Evolutionary conservation across 73 alveolate species (phyloP).

Genomic region (Breviolum minutum): DNA sequence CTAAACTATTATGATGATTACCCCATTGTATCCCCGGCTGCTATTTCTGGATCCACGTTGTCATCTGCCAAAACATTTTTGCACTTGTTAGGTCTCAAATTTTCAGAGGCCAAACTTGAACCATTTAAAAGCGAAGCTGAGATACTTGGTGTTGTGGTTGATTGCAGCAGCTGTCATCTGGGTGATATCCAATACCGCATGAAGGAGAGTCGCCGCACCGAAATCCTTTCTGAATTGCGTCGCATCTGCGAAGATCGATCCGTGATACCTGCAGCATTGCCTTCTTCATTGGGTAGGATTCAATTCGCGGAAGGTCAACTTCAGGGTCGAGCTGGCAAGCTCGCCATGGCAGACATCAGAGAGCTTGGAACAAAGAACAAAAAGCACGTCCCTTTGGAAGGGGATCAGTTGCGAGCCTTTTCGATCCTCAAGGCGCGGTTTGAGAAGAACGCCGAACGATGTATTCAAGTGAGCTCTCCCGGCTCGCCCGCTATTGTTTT

Average conservation of each 20-base stretch:
- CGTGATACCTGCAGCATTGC: not conserved
- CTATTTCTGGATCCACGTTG: not conserved
- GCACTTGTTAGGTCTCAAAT: not conserved
- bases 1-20: not conserved
- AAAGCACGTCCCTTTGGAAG: not conserved
- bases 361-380: not conserved
- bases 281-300: not conserved
- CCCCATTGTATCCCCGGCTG: not conserved
- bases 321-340: not conserved
- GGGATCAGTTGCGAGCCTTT: not conserved
- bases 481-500: not conserved
- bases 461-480: not conserved
- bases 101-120: not conserved
- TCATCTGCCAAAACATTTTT: not conserved
- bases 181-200: not conserved
- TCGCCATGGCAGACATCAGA: conserved; percentile 9
- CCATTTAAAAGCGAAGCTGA: not conserved
- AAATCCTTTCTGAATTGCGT: not conserved
- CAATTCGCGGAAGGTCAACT: not conserved
- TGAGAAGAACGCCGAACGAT: not conserved
- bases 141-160: not conserved
- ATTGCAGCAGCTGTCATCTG: not conserved
- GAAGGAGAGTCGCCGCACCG: not conserved
- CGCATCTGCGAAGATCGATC: not conserved
- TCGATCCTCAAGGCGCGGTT: not conserved